Base-by-base conservation (phyloP, 164 flowering plant genomes). In the Stephania yunnanensis region DNA sequence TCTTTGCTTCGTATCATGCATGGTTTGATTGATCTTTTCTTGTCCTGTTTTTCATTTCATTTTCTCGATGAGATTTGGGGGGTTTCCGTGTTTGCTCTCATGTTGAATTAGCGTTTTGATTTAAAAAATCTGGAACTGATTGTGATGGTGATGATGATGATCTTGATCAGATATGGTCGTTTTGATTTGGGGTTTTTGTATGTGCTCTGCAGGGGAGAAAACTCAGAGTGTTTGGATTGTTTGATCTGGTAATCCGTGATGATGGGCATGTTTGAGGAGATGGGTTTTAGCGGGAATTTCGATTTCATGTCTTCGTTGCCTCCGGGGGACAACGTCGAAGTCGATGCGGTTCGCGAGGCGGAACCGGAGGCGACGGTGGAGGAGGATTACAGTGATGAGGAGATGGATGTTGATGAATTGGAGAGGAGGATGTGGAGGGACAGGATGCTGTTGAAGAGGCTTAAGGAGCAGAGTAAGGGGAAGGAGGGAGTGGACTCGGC, bases 351-450 rank as follows among this genome's bases (percentile, higher is more conserved):
- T 20, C 82, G 80, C 0, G 88, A 80, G 72, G 29, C 74, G 46
- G 86, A 85, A 58, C 78, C 85, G 12, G 90, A 87, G 81, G 78
- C 82, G 0, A 78, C 75, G 6, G 83, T 73, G 10, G 81, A 87
- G 45, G 89, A 88, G 30, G 90, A 87, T 48, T 83, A 81, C 67
- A 80, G 81, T 29, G 90, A 87, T 53, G 90, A 87, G 11, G 90
- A 87, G 78, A 81, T 82, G 31, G 90, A 86, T 65, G 87, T 85
- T 7, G 90, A 87, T 53, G 88, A 87, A 36, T 84, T 87, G 5
- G 90, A 87, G 84, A 81, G 87, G 81, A 82, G 88, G 79, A 80
- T 86, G 85, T 87, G 90, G 90, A 80, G 81, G 77, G 86, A 87
- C 70, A 74, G 82, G 44, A 81, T 87, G 85, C 81, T 73, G 8